Base-by-base conservation (phyloP, 768 basidiomycete species). In the Termitomyces sp. region DNA sequence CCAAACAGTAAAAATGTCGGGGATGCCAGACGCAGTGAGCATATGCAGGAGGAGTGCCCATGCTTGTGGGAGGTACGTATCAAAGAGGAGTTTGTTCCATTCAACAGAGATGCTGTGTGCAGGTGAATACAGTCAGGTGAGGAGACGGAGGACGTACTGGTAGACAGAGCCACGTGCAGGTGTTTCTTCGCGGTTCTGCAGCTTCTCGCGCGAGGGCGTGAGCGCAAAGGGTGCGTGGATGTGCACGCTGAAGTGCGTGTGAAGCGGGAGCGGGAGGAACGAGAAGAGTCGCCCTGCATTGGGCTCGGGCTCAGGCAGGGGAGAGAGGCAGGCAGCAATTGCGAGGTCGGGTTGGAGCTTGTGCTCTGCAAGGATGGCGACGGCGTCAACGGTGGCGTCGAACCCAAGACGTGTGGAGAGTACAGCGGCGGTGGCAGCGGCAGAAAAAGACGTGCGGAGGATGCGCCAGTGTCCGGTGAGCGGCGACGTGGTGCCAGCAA, bases 61-160 rank as follows among this genome's bases (percentile, higher is more conserved):
- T 3, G 77, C 73, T 16, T 67, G 62, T 0, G 82, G 81, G n/a
- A 82, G 74, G 58, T 77, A 78, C 2, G 66, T 61, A 8, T 77
- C 68, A 57, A 82, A 82, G 0, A 83, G 63, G 7, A 78, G 63
- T 14, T 63, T 66, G 59, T 83, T 83, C 82, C 82, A 83, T 63
- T 75, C 73, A 1, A 79, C 70, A 8, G 78, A 67, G 6, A 79
- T 67, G 33, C 82, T 83, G 43, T 20, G 43, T 4, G 44, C 23
- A 23, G 44, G 41, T 41, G 18, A 41, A 18, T 5, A 6, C 18
- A 9, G 41, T 9, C n/a, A 43, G 38, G 0, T 3, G 32, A 9
- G 16, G 5, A 7, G 1, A 14, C 12, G 10, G 35, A 0, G 26
- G 2, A 69, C 76, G 49, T 62, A 82, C 81, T 73, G 71, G 55